Conservation (phyloP, 345 rosid genomes). For the Acer saccharum region DNA sequence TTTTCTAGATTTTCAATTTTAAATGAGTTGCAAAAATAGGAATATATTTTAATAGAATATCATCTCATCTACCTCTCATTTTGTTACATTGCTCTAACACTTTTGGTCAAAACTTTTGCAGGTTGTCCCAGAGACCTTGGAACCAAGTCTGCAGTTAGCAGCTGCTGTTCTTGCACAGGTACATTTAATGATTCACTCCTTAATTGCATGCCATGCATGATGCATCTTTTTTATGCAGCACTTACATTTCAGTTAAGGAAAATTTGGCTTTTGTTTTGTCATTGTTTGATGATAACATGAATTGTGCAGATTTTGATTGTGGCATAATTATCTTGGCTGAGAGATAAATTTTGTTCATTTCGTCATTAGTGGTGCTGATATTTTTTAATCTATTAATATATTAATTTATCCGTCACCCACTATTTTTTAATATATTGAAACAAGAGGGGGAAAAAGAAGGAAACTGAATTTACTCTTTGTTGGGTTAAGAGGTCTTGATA, state of each 20-base stretch:
- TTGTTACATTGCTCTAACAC: background rate
- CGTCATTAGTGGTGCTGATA: background rate
- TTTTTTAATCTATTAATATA: background rate
- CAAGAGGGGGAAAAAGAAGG: background rate
- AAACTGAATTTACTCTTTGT: background rate
- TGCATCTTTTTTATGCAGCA: background rate
- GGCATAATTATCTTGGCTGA: background rate
- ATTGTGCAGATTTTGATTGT: background rate
- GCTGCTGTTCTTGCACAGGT: conserved; percentile 99
- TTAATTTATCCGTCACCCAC: background rate
- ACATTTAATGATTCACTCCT: conserved; percentile 12
- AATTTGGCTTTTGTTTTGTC: conserved; percentile 12
- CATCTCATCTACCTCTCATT: background rate
- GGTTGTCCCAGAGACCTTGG: conserved; percentile 99
- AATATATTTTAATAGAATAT: background rate
- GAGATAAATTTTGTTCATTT: background rate
- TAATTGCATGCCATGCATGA: background rate
- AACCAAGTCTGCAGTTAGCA: conserved; percentile 97
- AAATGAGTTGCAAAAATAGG: background rate
- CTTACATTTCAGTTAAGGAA: background rate
- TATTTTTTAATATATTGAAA: background rate
- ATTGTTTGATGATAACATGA: conserved; percentile 8
- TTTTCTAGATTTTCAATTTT: background rate
- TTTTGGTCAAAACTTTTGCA: conserved; percentile 29
- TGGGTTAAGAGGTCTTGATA: background rate